Evolutionary conservation across 2,329 filamentous ascomycete species (phyloP).

Genomic region (Aspergillus brasiliensis): DNA sequence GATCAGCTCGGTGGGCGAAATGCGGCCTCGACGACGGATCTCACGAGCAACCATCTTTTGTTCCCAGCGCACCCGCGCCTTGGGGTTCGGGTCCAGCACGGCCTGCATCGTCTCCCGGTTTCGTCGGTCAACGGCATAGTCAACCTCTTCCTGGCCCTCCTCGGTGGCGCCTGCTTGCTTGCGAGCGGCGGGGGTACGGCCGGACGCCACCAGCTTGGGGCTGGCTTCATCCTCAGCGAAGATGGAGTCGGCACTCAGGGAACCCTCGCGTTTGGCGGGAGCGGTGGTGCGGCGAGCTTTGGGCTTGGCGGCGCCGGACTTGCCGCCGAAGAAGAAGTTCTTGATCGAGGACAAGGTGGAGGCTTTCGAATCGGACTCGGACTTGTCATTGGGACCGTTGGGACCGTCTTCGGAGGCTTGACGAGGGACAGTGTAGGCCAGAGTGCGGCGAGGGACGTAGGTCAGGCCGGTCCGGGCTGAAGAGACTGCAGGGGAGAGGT

Average conservation of each 20-base stretch:
- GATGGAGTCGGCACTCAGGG: constrained; percentile 42
- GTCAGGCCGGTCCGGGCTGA: constrained; percentile 36
- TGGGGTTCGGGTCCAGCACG: constrained; percentile 74
- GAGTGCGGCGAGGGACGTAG: constrained; percentile 39
- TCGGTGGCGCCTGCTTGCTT: constrained; percentile 18
- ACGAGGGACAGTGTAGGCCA: constrained; percentile 35
- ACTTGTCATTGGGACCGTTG: constrained; percentile 19
- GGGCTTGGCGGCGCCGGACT: constrained; percentile 28
- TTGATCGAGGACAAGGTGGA: constrained; percentile 38
- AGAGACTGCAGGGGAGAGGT: constrained; percentile 5
- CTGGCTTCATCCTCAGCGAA: constrained; percentile 42
- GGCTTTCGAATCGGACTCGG: constrained; percentile 22
- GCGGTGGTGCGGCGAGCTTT: constrained; percentile 31
- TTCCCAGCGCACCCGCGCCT: constrained; percentile 72
- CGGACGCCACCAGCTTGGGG: constrained; percentile 28
- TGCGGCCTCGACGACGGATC: constrained; percentile 67
- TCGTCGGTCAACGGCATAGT: constrained; percentile 35
- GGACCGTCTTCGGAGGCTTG: constrained; percentile 31
- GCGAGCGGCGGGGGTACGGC: constrained; percentile 30
- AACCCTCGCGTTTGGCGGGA: constrained; percentile 38
- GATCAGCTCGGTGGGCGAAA: constrained; percentile 68
- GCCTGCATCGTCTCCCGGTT: constrained; percentile 60
- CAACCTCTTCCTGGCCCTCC: constrained; percentile 14
- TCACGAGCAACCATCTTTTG: constrained; percentile 80
- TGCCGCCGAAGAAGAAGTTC: constrained; percentile 36